Evolutionary conservation across 2,329 filamentous ascomycete species (phyloP).

Genomic region (Diaporthe humulicola): DNA sequence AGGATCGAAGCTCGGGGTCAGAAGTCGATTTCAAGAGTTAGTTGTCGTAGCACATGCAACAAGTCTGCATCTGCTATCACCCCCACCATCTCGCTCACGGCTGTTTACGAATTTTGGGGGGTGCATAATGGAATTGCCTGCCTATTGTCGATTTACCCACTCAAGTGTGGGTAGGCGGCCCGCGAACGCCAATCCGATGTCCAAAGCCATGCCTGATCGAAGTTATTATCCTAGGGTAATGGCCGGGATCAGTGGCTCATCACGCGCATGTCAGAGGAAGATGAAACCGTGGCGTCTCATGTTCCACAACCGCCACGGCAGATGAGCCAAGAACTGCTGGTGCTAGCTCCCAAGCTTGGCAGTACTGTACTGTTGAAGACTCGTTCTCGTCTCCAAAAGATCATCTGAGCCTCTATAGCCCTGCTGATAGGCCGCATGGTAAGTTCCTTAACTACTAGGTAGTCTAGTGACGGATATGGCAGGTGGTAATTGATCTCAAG

Average conservation of each 20-base stretch:
- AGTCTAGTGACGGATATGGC: neutral
- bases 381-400: neutral
- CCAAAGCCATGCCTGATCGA: neutral
- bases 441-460: neutral
- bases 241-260: neutral
- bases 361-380: neutral
- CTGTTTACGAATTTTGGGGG: neutral
- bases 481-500: neutral
- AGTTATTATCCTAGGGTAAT: neutral
- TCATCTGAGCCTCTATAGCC: neutral
- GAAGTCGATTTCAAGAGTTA: neutral
- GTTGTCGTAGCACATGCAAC: slow-evolving; percentile 5
- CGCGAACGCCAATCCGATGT: neutral
- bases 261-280: neutral
- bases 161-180: neutral
- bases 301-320: slow-evolving; percentile 4
- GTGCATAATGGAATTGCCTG: slow-evolving; percentile 5
- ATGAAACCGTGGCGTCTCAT: slow-evolving; percentile 24
- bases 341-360: neutral
- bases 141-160: slow-evolving; percentile 2
- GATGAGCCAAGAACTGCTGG: slow-evolving; percentile 13
- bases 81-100: neutral
- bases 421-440: neutral
- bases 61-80: neutral
- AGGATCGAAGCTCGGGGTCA: neutral